Base-by-base conservation (phyloP, 2,329 filamentous ascomycete genomes). In the Sarocladium oryzae region DNA sequence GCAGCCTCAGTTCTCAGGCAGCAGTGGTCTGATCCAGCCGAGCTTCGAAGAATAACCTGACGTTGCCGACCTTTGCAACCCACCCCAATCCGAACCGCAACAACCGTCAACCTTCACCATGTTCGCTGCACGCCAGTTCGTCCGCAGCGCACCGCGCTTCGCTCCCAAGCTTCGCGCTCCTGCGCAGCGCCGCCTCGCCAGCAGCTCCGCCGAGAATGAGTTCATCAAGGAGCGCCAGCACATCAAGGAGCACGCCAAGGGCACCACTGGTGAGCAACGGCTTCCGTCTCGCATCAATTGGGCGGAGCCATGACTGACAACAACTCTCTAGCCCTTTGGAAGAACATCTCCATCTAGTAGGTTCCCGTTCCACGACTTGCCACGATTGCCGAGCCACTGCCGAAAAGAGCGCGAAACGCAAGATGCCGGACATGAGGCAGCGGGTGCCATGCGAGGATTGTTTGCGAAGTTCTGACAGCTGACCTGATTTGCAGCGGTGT, bases 311-410 rank as follows among this genome's bases (percentile, higher is more conserved):
- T 55, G 55, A 55, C 69, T 75, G 60, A 74, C 65, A 15, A 49
- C 13, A 57, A 51, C 54, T 51, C 66, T 16, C 11, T n/a, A 96
- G 92, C 89, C 64, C 83, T 96, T 64, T 99, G 93, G 93, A 85
- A 82, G 73, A 97, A 95, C 80, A 85, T 97, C 64, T 93, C 89
- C 58, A 79, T 96, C 78, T 97, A 89, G 91, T 96, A 89, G 23
- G 40, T 43, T 43, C 40, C 21, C 40, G 16, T 43, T 26, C 23
- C 74, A 88, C 75, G 33, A 37, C 32, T 11, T 51, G 32, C 53
- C 52, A 56, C 54, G 46, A 24, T 49, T 26, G 33, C 46, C 46
- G 30, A 37, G 21, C 10, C 33, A 35, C 18, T 35, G 32, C 46
- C 46, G 46, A 49, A 37, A 55, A 60, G 16, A 52, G 18, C 33